These are phyloP conservation scores for Aphanomyces invadans DNA, from an alignment of 352 stramenopile species.

Conservation along the genomic window DNA sequence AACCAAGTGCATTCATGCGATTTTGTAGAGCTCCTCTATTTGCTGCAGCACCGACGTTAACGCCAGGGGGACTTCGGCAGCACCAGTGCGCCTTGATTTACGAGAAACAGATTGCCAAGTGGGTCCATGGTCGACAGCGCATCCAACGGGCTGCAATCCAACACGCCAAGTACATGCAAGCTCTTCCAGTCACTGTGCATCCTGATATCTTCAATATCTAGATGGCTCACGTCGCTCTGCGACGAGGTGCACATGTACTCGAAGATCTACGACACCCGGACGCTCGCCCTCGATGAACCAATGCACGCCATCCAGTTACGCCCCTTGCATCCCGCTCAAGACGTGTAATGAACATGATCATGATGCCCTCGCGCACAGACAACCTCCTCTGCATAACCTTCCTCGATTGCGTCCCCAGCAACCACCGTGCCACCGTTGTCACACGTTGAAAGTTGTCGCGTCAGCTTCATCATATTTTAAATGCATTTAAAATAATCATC, in stretches of 20 bases:
- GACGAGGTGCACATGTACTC: conserved; percentile 16
- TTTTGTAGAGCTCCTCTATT: not conserved
- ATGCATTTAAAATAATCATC: too few species aligned
- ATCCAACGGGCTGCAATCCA: conserved; percentile 10
- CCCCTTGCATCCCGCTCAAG: too few species aligned
- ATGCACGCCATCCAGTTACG: too few species aligned
- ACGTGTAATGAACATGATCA: too few species aligned
- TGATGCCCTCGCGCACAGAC: too few species aligned
- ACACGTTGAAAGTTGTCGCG: not conserved
- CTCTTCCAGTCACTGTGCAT: not conserved
- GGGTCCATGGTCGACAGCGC: not conserved
- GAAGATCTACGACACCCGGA: not conserved
- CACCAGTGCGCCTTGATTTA: conserved; percentile 22
- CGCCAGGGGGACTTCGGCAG: not conserved
- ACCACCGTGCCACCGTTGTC: too few species aligned
- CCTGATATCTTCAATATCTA: conserved; percentile 10
- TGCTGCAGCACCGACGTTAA: not conserved
- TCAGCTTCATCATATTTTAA: too few species aligned
- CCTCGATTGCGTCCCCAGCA: too few species aligned
- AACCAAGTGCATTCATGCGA: too few species aligned
- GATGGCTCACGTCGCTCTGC: conserved; percentile 18
- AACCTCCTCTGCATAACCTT: too few species aligned
- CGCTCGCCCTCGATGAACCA: not conserved
- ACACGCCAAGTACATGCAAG: conserved; percentile 17
- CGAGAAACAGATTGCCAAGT: conserved; percentile 21